These are phyloP conservation scores for Quercus dentata DNA, from an alignment of 306 rosid species.

Conservation along the genomic window DNA sequence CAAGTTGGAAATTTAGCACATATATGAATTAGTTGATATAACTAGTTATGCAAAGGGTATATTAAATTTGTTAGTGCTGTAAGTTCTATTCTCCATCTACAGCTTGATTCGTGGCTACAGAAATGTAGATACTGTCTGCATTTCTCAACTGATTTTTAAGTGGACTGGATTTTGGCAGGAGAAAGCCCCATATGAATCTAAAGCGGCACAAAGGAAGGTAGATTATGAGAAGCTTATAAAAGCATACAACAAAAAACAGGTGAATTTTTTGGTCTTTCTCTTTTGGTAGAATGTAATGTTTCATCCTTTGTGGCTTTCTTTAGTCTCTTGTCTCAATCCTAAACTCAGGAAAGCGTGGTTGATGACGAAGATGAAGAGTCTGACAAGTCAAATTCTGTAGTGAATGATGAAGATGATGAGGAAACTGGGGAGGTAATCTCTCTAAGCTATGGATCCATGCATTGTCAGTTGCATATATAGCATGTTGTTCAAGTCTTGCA, in stretches of 20 bases:
- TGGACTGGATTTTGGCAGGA: slow-evolving; percentile 8
- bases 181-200: slow-evolving; percentile 4
- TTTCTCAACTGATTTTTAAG: background rate
- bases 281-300: background rate
- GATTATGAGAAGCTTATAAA: background rate
- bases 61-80: slow-evolving; percentile 4
- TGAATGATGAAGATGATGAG: background rate
- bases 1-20: slow-evolving; percentile 9
- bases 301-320: background rate
- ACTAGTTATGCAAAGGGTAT: slow-evolving; percentile 7
- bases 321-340: background rate
- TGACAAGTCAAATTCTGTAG: background rate
- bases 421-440: background rate
- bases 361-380: background rate
- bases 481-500: background rate
- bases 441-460: background rate
- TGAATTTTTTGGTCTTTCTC: background rate
- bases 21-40: slow-evolving; percentile 8
- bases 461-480: background rate
- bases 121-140: background rate
- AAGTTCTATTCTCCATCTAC: slow-evolving; percentile 3
- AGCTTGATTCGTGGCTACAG: background rate
- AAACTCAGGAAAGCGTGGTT: background rate
- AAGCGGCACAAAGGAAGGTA: background rate
- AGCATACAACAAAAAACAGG: slow-evolving; percentile 7